Conservation (phyloP, 345 rosid species). For the Adansonia digitata region DNA sequence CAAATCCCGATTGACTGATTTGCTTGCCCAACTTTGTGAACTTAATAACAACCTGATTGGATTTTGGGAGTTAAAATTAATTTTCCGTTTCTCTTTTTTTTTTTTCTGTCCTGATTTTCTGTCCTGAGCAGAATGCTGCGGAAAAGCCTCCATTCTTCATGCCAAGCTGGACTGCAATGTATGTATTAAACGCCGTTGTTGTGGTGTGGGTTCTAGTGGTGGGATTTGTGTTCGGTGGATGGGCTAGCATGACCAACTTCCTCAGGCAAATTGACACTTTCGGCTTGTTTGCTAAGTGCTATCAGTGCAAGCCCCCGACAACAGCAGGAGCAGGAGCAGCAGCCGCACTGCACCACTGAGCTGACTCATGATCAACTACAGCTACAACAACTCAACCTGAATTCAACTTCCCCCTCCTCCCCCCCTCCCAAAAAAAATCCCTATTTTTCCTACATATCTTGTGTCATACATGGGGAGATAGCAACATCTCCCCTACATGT, state of each 20-base stretch:
- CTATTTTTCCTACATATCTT: slow-evolving; percentile 31
- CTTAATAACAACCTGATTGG: neutral
- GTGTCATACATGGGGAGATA: slow-evolving; percentile 51
- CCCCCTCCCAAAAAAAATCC: neutral
- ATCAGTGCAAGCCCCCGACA: slow-evolving; percentile 81
- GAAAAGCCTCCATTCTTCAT: slow-evolving; percentile 86
- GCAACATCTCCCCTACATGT: slow-evolving; percentile 40
- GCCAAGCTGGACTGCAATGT: slow-evolving; percentile 95
- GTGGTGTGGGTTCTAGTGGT: slow-evolving; percentile 80
- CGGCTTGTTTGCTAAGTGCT: slow-evolving; percentile 96
- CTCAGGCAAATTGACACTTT: slow-evolving; percentile 79
- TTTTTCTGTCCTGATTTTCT: too few species aligned
- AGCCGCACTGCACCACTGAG: slow-evolving; percentile 38
- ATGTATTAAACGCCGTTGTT: slow-evolving; percentile 58
- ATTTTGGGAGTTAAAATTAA: neutral
- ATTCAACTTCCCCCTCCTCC: too few species aligned
- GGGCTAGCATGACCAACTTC: slow-evolving; percentile 97
- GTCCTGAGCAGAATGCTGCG: slow-evolving; percentile 68
- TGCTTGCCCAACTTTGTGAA: neutral
- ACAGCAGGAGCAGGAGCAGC: slow-evolving; percentile 31
- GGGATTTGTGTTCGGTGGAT: slow-evolving; percentile 97
- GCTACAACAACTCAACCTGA: neutral
- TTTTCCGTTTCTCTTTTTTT: neutral
- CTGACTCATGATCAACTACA: neutral
- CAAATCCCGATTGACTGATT: slow-evolving; percentile 1